Conservation (phyloP, 257 asterid genomes). For the Penstemon davidsonii region DNA sequence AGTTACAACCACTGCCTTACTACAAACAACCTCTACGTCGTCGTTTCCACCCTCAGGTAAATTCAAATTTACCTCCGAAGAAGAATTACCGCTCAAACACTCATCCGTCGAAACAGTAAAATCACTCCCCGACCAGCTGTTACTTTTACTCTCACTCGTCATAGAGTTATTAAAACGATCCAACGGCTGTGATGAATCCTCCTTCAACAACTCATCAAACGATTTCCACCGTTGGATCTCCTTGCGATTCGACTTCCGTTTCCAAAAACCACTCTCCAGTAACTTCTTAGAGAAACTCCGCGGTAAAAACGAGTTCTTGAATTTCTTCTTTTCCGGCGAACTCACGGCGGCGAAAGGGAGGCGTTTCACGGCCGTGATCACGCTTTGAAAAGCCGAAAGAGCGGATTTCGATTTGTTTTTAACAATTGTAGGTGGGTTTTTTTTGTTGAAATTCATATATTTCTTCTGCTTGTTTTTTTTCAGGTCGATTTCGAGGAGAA, state of each 20-base stretch:
- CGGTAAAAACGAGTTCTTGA: constrained; percentile 33
- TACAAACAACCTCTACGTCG: constrained; percentile 25
- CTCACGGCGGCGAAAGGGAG: constrained; percentile 40
- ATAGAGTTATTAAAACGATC: constrained; percentile 33
- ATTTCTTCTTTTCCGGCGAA: constrained; percentile 32
- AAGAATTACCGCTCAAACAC: constrained; percentile 33
- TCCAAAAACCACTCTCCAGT: constrained; percentile 58
- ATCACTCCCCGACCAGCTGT: constrained; percentile 57
- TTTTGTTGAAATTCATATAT: constrained; percentile 14
- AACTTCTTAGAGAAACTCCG: constrained; percentile 52
- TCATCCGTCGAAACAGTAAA: constrained; percentile 45
- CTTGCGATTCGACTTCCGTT: constrained; percentile 40
- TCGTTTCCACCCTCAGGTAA: constrained; percentile 25
- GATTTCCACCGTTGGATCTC: constrained; percentile 58
- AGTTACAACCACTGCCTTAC: constrained; percentile 28
- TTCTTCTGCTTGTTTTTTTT: constrained; percentile 20
- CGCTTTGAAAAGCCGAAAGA: constrained; percentile 52
- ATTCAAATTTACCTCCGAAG: constrained; percentile 33
- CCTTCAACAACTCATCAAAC: constrained; percentile 39
- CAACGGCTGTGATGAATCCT: constrained; percentile 31
- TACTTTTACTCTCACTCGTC: constrained; percentile 36
- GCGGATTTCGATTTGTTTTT: constrained; percentile 32
- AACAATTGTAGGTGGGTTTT: constrained; percentile 3
- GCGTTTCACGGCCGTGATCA: constrained; percentile 61
- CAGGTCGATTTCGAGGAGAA: constrained; percentile 34